Evolutionary conservation across 2,329 filamentous ascomycete genomes (phyloP), one percentile per base, ranked within the genome.

Genomic region (Phialophora verrucosa): DNA sequence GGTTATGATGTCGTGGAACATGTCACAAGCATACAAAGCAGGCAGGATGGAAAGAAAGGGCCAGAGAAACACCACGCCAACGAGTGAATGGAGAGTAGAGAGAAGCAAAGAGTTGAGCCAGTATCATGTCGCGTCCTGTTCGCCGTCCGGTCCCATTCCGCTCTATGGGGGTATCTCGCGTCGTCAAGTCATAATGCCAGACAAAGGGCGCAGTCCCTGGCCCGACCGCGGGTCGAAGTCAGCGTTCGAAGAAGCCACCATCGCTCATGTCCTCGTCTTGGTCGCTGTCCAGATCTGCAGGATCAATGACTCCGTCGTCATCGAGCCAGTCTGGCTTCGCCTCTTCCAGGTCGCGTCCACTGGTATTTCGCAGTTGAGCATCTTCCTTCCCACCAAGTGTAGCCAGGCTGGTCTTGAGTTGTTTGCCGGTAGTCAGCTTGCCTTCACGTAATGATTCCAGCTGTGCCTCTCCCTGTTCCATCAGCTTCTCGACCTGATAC

Each of bases 401-500:
- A 12, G 62, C 42, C 25, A 68, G 47, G 27, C 63, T 64, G 51
- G 65, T 63, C 31, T 61, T 53, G 27, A 64, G 32, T 27, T 58
- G 63, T 6, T 62, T 65, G 17, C 38, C 62, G 4, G 49, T 35
- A 32, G 62, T 66, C 53, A 66, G 50, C 35, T 65, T 69, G 27
- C 63, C 62, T 38, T 68, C 64, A 27, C 65, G 76, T 31, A 83
- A 72, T 42, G 74, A 74, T 58, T 80, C 77, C 55, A 83, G 73
- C 17, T 78, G 81, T 10, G 57, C 61, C 27, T 69, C 44, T 31
- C 76, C 77, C 7, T 82, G 76, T 58, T 74, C 70, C 78, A 81
- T 82, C 59, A 77, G 78, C 63, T 77, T 77, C 70, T 80, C 78
- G n/a, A 83, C 77, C 5, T 77, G 69, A 59, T 76, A 72, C 81